Base-by-base conservation (phyloP, 2,329 filamentous ascomycete species). In the Aspergillus unguis region DNA sequence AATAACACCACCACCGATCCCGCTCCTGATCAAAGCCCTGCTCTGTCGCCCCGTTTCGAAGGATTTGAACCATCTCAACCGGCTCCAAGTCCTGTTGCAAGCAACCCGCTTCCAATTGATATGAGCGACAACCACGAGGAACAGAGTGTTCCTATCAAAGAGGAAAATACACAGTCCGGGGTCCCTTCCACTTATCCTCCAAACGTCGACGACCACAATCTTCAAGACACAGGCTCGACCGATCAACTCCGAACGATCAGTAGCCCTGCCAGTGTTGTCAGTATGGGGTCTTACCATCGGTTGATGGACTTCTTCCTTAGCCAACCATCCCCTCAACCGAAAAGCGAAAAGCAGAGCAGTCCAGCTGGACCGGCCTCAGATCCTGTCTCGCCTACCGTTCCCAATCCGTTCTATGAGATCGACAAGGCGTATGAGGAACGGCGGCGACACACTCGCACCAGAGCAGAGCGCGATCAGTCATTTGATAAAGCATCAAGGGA, bases 321-420 rank as follows among this genome's bases (percentile, higher is more conserved):
- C 26, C 38, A 28, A 17, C 51, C 28, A 53, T 44, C 52, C n/a
- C 32, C 44, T 37, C 53, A 27, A 28, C 35, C 36, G n/a, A 58
- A 42, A 38, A 54, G 31, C 38, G 42, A 42, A 29, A 29, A 23
- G 26, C 29, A 28, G 26, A 50, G 37, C 9, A 52, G 47, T n/a
- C 42, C 45, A n/a, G 31, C 3, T 2, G 53, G 53, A 31, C 41
- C 23, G 6, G 37, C 47, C 3, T 58, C 55, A 4, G 23, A 52
- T 8, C 28, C 29, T n/a, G 32, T 26, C 7, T 49, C 40, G 23
- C 60, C 58, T 1, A 38, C 55, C 6, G 62, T 70, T 6, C 62
- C 62, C 2, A 69, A 70, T 53, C 68, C 68, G 5, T 70, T 70
- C 46, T 68, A 64, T 44, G 60, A 69, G 33, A 54, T 61, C 10